Evolutionary conservation across 768 basidiomycete species (phyloP), one percentile per base, ranked within the genome.

Genomic region (Hericium rajendrae): DNA sequence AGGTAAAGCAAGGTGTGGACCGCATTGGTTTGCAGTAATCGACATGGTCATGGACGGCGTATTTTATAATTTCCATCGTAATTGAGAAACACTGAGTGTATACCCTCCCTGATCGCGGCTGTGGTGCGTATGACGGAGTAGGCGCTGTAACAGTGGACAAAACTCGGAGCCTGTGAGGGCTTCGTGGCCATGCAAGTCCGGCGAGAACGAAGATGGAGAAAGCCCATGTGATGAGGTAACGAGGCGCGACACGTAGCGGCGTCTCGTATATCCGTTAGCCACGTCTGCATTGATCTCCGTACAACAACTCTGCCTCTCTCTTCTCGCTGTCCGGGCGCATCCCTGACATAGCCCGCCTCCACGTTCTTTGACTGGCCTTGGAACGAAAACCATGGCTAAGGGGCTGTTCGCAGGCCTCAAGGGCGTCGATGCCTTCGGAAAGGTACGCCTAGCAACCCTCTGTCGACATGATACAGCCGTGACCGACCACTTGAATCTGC

Each of bases 401-500:
- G 84, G 86, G 62, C 72, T 91, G 63, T 78, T 91, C 67, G 79
- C 78, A 51, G 79, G 77, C 63, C 78, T 98, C 66, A 93, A 90
- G 70, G 91, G 93, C 69, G 80, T 98, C 55, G 97, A 99, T 77
- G 97, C 97, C 72, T 99, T 99, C 78, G 97, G 97, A 60, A 99
- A 98, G 86, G 95, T 95, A 66, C 64, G 78, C 64, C 56, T 15
- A 6, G 32, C 32, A 32, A 32, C 32, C 32, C 32, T 32, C 32
- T 2, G 32, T 32, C 32, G 32, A 32, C 32, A 32, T 32, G 32
- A 32, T 10, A 10, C 32, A 32, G 32, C 8, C 6, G 32, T 32
- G 32, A 32, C 32, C 8, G 6, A 32, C 32, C 32, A 1, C 8
- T 32, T 32, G 4, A 22, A 40, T 4, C 32, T 18, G 22, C 4